These are phyloP conservation scores for Thalassiosira mediterranea DNA, from an alignment of 352 stramenopile species.

Conservation along the genomic window DNA sequence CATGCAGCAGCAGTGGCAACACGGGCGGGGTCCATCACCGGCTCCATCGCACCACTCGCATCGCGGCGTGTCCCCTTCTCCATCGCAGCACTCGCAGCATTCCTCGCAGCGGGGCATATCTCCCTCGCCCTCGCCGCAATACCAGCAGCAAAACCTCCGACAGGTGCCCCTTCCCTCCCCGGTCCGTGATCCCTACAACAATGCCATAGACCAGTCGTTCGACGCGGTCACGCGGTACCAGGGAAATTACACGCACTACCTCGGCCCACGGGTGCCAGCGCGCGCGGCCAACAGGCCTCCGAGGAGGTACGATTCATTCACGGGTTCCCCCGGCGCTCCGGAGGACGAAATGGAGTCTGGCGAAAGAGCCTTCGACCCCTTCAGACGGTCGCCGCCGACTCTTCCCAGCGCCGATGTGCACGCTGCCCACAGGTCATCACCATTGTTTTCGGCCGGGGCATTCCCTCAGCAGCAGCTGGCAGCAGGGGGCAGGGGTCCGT, in stretches of 20 bases:
- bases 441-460: neutral
- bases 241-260: constrained; percentile 20
- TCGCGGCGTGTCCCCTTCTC: neutral
- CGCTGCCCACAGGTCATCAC: too few species aligned
- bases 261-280: neutral
- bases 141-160: constrained; percentile 2
- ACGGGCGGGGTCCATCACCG: too few species aligned
- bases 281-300: constrained; percentile 9
- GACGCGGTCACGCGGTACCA: constrained; percentile 21
- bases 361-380: neutral
- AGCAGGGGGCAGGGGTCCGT: too few species aligned
- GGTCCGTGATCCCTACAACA: neutral
- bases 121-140: constrained; percentile 3
- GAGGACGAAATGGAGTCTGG: neutral
- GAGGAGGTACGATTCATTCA: constrained; percentile 31
- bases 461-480: neutral
- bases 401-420: too few species aligned
- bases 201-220: constrained; percentile 13
- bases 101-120: neutral
- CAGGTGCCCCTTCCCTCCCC: neutral
- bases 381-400: neutral
- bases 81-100: neutral
- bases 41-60: neutral
- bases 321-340: neutral
- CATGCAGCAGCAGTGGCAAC: too few species aligned